A percentile compares a stretch with the other conserved stretches of the same genome.
Conservation (phyloP, 2,329 filamentous ascomycete genomes). For the Fusarium temperatum region DNA sequence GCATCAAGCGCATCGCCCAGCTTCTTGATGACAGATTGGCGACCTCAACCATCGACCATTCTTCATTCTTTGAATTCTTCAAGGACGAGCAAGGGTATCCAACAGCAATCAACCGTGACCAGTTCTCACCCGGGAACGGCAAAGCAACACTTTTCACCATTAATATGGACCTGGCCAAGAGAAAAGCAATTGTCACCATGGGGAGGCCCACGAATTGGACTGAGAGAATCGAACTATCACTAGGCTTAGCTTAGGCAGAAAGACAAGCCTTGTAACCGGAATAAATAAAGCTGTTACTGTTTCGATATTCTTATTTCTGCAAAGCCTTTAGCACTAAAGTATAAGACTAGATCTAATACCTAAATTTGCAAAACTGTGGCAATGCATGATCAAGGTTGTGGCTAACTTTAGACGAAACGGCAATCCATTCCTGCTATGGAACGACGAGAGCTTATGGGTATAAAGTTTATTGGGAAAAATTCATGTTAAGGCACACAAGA, state of each 20-base stretch:
- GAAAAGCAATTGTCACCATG: constrained; percentile 9
- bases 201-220: constrained; percentile 21
- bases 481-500: too few relatives aligned
- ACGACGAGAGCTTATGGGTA: not conserved
- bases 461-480: not conserved
- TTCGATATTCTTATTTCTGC: not conserved
- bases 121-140: not conserved
- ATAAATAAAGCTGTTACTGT: not conserved
- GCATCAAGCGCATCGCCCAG: constrained; percentile 9
- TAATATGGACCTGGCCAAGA: constrained; percentile 21
- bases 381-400: rapidly evolving
- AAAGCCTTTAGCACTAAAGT: rapidly evolving
- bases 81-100: constrained; percentile 33
- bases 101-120: constrained; percentile 24
- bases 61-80: constrained; percentile 29
- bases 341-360: rapidly evolving
- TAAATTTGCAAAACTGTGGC: rapidly evolving
- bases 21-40: not conserved
- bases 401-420: too few relatives aligned
- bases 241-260: not conserved
- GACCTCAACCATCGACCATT: not conserved
- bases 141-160: constrained; percentile 34
- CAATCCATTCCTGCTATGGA: not conserved
- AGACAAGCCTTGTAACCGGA: too few relatives aligned
- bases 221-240: constrained; percentile 9